These are phyloP conservation scores for Limonium bicolor DNA, from an alignment of 148 eudicot genomes.

Conservation along the genomic window DNA sequence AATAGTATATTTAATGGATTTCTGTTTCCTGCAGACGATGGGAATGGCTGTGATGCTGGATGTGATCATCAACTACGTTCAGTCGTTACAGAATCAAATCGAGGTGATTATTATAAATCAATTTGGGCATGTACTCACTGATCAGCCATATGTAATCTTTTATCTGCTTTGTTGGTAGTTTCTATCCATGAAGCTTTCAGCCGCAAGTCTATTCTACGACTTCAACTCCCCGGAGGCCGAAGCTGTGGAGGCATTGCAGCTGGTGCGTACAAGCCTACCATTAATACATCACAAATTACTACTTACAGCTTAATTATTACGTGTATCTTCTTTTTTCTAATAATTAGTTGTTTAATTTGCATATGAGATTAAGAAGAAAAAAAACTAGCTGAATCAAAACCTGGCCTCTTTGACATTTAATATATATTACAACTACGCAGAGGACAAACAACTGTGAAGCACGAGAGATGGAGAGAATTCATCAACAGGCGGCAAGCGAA, in stretches of 20 bases:
- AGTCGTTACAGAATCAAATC: conserved; percentile 72
- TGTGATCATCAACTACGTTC: conserved; percentile 68
- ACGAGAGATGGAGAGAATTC: conserved; percentile 29
- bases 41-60: conserved; percentile 92
- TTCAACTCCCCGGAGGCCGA: conserved; percentile 81
- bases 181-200: conserved; percentile 87
- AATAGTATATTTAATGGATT: background rate
- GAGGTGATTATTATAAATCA: conserved; percentile 45
- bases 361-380: background rate
- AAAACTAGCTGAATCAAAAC: background rate
- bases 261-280: conserved; percentile 10
- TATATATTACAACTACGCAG: conserved; percentile 17
- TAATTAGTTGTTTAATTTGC: background rate
- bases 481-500: conserved; percentile 25
- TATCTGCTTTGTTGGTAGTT: conserved; percentile 23
- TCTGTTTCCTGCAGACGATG: conserved; percentile 41
- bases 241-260: conserved; percentile 40
- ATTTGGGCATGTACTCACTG: background rate
- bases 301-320: background rate
- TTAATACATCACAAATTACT: background rate
- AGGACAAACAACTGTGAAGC: conserved; percentile 33
- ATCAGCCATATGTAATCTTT: background rate
- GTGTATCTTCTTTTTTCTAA: background rate
- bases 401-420: background rate
- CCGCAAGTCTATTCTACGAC: conserved; percentile 77